Evolutionary conservation across 1,284 basidiomycete genomes (phyloP).

Genomic region (Rhodotorula sp.): DNA sequence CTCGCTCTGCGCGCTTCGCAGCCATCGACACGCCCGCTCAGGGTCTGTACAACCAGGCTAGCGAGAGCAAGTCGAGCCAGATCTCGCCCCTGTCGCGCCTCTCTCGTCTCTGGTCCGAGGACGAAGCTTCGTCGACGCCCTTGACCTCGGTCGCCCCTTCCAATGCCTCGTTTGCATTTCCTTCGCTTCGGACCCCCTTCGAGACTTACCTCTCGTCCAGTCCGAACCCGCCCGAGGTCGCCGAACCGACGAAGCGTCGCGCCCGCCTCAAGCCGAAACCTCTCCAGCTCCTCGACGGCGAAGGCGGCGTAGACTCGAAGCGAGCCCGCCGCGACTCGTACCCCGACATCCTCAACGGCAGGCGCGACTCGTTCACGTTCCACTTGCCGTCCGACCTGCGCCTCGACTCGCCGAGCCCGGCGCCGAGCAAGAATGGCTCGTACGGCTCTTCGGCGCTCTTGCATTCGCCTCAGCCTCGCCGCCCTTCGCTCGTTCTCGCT

Average conservation of each 20-base stretch:
- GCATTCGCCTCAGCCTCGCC: not conserved
- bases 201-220: too few species aligned
- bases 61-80: not conserved
- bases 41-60: too few species aligned
- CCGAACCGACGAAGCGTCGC: too few species aligned
- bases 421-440: not conserved
- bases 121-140: not conserved
- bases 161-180: not conserved
- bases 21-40: too few species aligned
- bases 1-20: too few species aligned
- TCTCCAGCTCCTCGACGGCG: not conserved
- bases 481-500: not conserved
- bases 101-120: not conserved
- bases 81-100: constrained; percentile 1
- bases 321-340: not conserved
- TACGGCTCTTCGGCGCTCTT: not conserved
- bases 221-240: too few species aligned
- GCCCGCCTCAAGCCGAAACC: not conserved
- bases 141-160: not conserved
- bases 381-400: constrained; percentile 8
- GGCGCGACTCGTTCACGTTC: constrained; percentile 33
- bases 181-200: not conserved
- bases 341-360: not conserved
- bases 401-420: not conserved
- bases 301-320: too few species aligned